Base-by-base conservation (phyloP, 2,329 filamentous ascomycete species). In the Penicillium sp. region DNA sequence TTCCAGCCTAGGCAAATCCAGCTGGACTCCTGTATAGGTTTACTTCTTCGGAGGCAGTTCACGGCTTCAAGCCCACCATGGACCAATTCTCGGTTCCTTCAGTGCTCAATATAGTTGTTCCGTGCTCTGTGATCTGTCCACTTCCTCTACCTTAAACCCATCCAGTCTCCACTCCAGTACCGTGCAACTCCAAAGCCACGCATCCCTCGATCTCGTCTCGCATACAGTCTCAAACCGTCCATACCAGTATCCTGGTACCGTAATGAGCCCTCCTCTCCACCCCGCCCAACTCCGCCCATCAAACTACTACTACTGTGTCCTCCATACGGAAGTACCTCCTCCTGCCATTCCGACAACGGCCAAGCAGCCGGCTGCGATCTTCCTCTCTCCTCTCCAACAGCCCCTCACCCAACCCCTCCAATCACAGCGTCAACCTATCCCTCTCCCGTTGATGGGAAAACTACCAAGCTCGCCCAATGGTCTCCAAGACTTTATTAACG, bases 301-400 rank as follows among this genome's bases (percentile, higher is more conserved):
- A 28, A 34, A 43, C n/a, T 22, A 22, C 22, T 22, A 22, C 2
- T 22, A 22, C 22, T 22, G 15, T 17, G 28, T 7, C 12, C 11
- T 37, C 28, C 15, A 31, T n/a, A 47, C 22, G 25, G 43, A 31
- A 47, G 43, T 28, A 47, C 53, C 52, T 20, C 47, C 31, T 20
- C 47, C 31, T 20, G n/a, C 56, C 56, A 60, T 69, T 68, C 70
- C 71, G 71, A 73, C 70, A 71, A 71, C 70, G 70, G 71, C 65
- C 69, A 70, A 69, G 68, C 58, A 61, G 38, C 58, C 51, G 59
- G 59, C 69, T 63, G 67, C 61, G 63, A 65, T 64, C 59, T 61
- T 51, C 59, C 59, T 52, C 31, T 25, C 2, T 20, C 31, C 4
- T 8, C 5, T 22, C 25, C 22, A 42, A 45, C n/a, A 45, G 14